Evolutionary conservation across 441 rosid genomes (phyloP).

Genomic region (Arabidopsis lyrata): DNA sequence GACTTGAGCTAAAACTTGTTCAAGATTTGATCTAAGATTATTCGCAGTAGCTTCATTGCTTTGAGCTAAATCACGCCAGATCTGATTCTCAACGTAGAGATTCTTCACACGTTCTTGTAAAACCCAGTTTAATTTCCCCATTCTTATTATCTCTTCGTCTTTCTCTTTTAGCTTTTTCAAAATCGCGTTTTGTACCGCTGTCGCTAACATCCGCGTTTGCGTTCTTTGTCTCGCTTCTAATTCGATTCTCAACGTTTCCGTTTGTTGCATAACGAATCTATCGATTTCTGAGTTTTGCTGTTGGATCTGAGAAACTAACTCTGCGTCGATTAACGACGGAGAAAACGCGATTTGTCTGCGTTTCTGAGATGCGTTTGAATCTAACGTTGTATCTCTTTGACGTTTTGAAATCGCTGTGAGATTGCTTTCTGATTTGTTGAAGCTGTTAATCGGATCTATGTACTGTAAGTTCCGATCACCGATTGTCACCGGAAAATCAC

Average conservation of each 20-base stretch:
- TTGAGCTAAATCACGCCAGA: slow-evolving; percentile 76
- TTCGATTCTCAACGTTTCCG: slow-evolving; percentile 64
- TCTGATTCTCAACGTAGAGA: slow-evolving; percentile 63
- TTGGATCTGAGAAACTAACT: slow-evolving; percentile 36
- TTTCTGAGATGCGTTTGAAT: slow-evolving; percentile 29
- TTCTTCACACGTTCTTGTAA: slow-evolving; percentile 67
- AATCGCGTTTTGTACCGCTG: slow-evolving; percentile 55
- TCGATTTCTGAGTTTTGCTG: slow-evolving; percentile 44
- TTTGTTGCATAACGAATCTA: slow-evolving; percentile 43
- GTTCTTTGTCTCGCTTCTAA: slow-evolving; percentile 62
- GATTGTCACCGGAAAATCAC: slow-evolving; percentile 17
- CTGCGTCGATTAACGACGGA: slow-evolving; percentile 26
- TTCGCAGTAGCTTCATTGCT: slow-evolving; percentile 77
- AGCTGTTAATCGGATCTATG: slow-evolving; percentile 19
- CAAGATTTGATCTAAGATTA: slow-evolving; percentile 68
- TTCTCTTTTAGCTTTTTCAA: slow-evolving; percentile 57
- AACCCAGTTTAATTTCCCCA: slow-evolving; percentile 63
- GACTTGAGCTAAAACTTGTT: slow-evolving; percentile 71
- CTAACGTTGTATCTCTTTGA: slow-evolving; percentile 15
- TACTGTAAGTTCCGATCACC: slow-evolving; percentile 23
- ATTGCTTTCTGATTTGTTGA: slow-evolving; percentile 34
- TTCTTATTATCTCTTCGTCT: slow-evolving; percentile 64
- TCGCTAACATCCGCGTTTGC: slow-evolving; percentile 59
- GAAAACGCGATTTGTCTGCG: slow-evolving; percentile 28
- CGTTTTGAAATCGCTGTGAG: slow-evolving; percentile 35